Conservation (phyloP, 208 protist species). For the Eutreptiella sp. region DNA sequence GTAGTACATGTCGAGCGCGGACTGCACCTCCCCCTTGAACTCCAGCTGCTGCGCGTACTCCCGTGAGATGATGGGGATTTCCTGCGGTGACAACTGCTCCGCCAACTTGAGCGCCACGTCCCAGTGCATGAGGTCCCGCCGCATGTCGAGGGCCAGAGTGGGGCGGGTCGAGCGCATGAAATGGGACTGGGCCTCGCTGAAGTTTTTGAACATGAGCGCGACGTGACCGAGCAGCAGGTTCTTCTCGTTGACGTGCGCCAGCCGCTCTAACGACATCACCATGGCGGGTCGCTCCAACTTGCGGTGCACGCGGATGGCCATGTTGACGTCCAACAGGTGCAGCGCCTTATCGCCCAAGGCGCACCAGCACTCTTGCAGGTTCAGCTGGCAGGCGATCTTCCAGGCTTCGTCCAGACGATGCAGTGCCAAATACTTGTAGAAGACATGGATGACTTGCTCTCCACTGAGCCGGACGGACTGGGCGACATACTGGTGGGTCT, state of each 20-base stretch:
- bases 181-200: conserved; percentile 80
- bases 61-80: conserved; percentile 77
- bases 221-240: conserved; percentile 88
- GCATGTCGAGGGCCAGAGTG: conserved; percentile 89
- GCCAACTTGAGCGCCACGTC: conserved; percentile 85
- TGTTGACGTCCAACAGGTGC: conserved; percentile 80
- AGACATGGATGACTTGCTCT: conserved; percentile 55
- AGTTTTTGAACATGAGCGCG: conserved; percentile 83
- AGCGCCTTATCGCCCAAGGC: conserved; percentile 74
- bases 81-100: conserved; percentile 70
- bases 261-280: conserved; percentile 80
- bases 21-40: conserved; percentile 83
- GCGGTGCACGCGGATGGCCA: conserved; percentile 84
- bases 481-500: conserved; percentile 59
- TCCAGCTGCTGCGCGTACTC: conserved; percentile 92
- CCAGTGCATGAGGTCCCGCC: conserved; percentile 93
- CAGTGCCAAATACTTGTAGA: conserved; percentile 82
- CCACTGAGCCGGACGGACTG: conserved; percentile 22
- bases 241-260: conserved; percentile 83
- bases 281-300: conserved; percentile 79
- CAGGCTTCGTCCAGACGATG: conserved; percentile 77
- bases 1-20: conserved; percentile 78
- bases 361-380: conserved; percentile 54
- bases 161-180: conserved; percentile 83
- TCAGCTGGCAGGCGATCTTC: conserved; percentile 65